Percentiles rank a stretch among this genome's conserved stretches.
Evolutionary conservation across 2,329 filamentous ascomycete species (phyloP).

Genomic region (Aspergillus udagawae): DNA sequence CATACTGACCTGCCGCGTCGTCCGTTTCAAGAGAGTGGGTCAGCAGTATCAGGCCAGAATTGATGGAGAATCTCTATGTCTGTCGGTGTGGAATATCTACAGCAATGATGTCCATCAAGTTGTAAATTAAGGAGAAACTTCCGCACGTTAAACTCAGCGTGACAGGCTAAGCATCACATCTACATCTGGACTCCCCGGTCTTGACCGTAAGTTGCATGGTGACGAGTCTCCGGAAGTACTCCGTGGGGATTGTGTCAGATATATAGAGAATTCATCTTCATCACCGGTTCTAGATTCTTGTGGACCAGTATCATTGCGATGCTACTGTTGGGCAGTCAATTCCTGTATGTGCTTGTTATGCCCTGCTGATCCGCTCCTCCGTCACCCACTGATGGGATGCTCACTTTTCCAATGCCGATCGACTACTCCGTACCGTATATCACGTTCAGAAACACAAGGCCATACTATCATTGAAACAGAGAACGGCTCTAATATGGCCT

Average conservation of each 20-base stretch:
- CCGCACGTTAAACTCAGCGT: neutral
- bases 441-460: too few species aligned
- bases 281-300: neutral
- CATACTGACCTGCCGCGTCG: conserved; percentile 5
- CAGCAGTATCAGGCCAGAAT: neutral
- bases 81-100: neutral
- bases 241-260: neutral
- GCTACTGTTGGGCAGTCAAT: neutral
- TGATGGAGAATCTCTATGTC: neutral
- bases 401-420: neutral
- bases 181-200: neutral
- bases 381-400: too few species aligned
- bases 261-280: neutral
- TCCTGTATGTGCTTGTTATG: neutral
- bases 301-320: neutral
- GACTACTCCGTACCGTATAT: neutral
- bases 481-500: neutral
- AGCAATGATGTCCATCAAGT: neutral
- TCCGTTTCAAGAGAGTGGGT: conserved; percentile 1
- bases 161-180: neutral
- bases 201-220: neutral
- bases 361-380: neutral
- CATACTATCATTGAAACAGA: too few species aligned
- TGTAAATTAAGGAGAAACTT: neutral
- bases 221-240: neutral